Evolutionary conservation across 441 rosid genomes (phyloP).

Genomic region (Adansonia madagascariensis): DNA sequence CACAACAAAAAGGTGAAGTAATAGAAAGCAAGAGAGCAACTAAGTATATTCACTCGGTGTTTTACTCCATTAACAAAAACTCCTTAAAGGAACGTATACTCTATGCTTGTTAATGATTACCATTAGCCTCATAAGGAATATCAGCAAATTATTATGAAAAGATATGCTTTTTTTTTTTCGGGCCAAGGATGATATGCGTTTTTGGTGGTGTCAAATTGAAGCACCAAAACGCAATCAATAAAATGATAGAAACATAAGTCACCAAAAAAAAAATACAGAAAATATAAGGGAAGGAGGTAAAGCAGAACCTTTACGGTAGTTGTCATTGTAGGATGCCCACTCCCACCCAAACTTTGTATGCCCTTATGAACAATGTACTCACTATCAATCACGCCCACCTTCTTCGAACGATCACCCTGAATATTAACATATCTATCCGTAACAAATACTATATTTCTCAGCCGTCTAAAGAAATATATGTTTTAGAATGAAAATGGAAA

Average conservation of each 20-base stretch:
- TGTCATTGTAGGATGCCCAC: slow-evolving; percentile 32
- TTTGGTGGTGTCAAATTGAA: slow-evolving; percentile 3
- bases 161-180: neutral
- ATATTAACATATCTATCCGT: slow-evolving; percentile 19
- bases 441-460: neutral
- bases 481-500: neutral
- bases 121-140: neutral
- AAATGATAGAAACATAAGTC: neutral
- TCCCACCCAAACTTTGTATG: slow-evolving; percentile 81
- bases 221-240: neutral
- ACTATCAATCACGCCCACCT: slow-evolving; percentile 81
- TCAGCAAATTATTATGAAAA: neutral
- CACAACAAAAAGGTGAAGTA: neutral
- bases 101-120: neutral
- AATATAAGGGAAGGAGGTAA: neutral
- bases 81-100: neutral
- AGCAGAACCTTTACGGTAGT: slow-evolving; percentile 19
- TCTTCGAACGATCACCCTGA: slow-evolving; percentile 85
- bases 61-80: neutral
- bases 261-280: neutral
- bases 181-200: neutral
- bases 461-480: neutral
- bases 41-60: neutral
- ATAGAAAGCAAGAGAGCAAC: neutral
- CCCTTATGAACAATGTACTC: slow-evolving; percentile 87